A percentile compares a stretch with the other conserved stretches of the same genome.
These are phyloP conservation scores for Hypocrella siamensis DNA, from an alignment of 2,329 filamentous ascomycete species.

Conservation along the genomic window DNA sequence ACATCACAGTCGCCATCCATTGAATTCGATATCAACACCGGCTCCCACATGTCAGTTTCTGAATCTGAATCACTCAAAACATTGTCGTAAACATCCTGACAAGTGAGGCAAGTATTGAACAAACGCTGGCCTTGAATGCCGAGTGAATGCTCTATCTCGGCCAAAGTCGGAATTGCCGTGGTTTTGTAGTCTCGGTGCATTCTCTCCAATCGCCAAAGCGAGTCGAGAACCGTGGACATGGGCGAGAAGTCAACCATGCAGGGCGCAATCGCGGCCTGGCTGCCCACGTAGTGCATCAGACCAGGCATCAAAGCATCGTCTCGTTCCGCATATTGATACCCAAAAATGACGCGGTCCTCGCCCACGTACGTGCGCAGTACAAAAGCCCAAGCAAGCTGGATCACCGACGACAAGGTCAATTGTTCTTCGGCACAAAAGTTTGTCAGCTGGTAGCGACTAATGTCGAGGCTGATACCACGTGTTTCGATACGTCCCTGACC, in stretches of 20 bases:
- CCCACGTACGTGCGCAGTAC: conserved; percentile 39
- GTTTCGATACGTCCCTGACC: conserved; percentile 15
- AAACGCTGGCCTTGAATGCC: conserved; percentile 23
- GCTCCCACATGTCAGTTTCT: conserved; percentile 5
- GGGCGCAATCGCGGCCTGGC: conserved; percentile 24
- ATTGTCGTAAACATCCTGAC: conserved; percentile 21
- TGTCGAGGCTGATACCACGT: conserved; percentile 22
- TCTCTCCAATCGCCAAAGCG: conserved; percentile 17
- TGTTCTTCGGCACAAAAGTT: conserved; percentile 23
- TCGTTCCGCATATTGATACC: conserved; percentile 29
- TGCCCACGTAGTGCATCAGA: conserved; percentile 26
- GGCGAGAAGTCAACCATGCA: conserved; percentile 18
- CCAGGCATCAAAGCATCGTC: conserved; percentile 25
- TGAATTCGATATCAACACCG: conserved; percentile 4
- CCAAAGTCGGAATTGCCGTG: conserved; percentile 29
- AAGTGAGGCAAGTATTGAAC: conserved; percentile 36
- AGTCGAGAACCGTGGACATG: conserved; percentile 14
- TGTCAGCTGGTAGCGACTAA: conserved; percentile 23
- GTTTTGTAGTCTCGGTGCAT: conserved; percentile 6
- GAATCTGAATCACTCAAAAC: conserved; percentile 6
- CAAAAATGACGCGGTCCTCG: conserved; percentile 36
- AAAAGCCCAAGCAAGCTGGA: conserved; percentile 45
- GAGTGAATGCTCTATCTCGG: conserved; percentile 30
- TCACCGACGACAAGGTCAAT: conserved; percentile 30
- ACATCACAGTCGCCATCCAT: conserved; percentile 25